These are phyloP conservation scores for Halophytophthora batemanensis DNA, from an alignment of 352 stramenopile genomes.

Conservation along the genomic window DNA sequence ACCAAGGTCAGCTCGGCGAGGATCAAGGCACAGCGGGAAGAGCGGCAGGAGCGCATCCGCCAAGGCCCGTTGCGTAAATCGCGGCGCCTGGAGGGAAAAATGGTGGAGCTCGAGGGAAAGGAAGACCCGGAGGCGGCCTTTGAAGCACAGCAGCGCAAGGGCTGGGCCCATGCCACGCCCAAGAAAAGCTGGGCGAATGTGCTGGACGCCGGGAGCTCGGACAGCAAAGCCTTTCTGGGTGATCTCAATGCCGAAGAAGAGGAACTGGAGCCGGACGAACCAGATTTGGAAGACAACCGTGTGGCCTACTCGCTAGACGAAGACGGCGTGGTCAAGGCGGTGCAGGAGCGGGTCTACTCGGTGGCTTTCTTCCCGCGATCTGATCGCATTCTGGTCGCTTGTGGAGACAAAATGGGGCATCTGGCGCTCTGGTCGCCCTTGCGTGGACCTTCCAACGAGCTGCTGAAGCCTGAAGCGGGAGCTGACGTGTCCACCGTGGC, in stretches of 20 bases:
- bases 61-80: slow-evolving; percentile 54
- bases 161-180: slow-evolving; percentile 3
- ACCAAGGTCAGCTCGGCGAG: slow-evolving; percentile 5
- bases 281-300: slow-evolving; percentile 16
- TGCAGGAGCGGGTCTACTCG: slow-evolving; percentile 72
- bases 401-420: slow-evolving; percentile 76
- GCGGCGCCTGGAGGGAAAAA: slow-evolving; percentile 55
- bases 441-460: not conserved
- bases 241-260: slow-evolving; percentile 30
- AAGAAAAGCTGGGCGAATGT: slow-evolving; percentile 16
- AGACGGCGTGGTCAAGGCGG: slow-evolving; percentile 69
- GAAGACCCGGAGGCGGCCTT: slow-evolving; percentile 22
- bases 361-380: slow-evolving; percentile 69
- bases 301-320: slow-evolving; percentile 51
- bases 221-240: slow-evolving; percentile 40
- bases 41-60: slow-evolving; percentile 14
- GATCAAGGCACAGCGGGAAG: slow-evolving; percentile 12
- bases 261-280: slow-evolving; percentile 12
- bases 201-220: slow-evolving; percentile 25
- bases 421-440: slow-evolving; percentile 25
- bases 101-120: slow-evolving; percentile 35
- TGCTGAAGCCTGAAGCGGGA: slow-evolving; percentile 10
- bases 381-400: slow-evolving; percentile 58
- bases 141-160: slow-evolving; percentile 10
- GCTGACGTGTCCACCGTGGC: slow-evolving; percentile 27